Percentiles rank a stretch among this genome's conserved stretches.
These are phyloP conservation scores for Epichloe baconii DNA, from an alignment of 2,329 filamentous ascomycete species.

Conservation along the genomic window DNA sequence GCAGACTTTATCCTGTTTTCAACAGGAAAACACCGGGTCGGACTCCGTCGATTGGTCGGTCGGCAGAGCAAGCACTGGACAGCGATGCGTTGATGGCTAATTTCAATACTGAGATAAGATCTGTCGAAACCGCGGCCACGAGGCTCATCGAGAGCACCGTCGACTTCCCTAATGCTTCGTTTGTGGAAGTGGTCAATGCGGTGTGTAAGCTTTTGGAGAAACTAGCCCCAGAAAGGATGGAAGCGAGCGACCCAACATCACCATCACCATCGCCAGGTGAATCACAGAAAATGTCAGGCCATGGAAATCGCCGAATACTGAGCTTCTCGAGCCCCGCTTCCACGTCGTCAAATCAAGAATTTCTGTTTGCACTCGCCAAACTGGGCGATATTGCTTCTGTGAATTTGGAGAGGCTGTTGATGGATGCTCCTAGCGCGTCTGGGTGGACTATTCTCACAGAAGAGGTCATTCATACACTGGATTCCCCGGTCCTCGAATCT, in stretches of 20 bases:
- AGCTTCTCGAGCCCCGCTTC: conserved; percentile 33
- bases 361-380: conserved; percentile 58
- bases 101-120: conserved; percentile 68
- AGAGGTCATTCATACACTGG: conserved; percentile 39
- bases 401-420: conserved; percentile 62
- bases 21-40: conserved; percentile 40
- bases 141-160: conserved; percentile 83
- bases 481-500: conserved; percentile 32
- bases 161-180: conserved; percentile 76
- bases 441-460: conserved; percentile 61
- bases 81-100: conserved; percentile 43
- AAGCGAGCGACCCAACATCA: conserved; percentile 8
- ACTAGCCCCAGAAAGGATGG: conserved; percentile 13
- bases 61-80: conserved; percentile 34
- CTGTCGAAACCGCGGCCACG: conserved; percentile 76
- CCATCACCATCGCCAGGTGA: conserved; percentile 11
- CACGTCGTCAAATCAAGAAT: conserved; percentile 44
- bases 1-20: conserved; percentile 76
- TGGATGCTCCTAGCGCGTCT: conserved; percentile 50
- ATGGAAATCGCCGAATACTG: conserved; percentile 29
- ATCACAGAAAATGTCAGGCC: conserved; percentile 24
- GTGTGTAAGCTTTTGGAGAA: conserved; percentile 57
- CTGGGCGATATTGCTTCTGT: conserved; percentile 59
- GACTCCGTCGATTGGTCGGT: conserved; percentile 33
- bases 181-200: conserved; percentile 62